A percentile compares a stretch with the other conserved stretches of the same genome.
phyloP scores from a whole-genome alignment of 108 stramenopile species.

The Nannochloropsis granulata region DNA sequence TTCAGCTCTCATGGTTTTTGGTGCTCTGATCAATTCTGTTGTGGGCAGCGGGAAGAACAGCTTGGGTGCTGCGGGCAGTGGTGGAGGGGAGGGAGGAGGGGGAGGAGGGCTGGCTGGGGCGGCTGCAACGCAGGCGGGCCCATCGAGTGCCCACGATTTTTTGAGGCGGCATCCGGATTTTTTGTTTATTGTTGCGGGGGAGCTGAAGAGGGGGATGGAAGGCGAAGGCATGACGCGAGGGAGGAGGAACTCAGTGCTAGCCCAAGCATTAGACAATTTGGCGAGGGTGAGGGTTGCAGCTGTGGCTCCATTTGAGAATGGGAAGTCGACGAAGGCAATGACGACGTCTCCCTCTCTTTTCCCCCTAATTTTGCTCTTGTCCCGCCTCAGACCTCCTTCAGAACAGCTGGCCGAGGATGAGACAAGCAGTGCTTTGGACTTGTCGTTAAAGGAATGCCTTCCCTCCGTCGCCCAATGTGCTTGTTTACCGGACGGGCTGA shows the following conservation, averaged over 20 bases:
- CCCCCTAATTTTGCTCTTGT: neutral
- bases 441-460: neutral
- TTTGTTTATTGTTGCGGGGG: neutral
- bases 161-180: neutral
- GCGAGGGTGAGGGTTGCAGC: neutral
- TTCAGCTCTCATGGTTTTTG: neutral
- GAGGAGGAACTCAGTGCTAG: neutral
- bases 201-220: neutral
- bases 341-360: neutral
- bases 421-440: neutral
- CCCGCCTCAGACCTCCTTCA: neutral
- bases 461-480: neutral
- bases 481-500: neutral
- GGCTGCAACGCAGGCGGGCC: neutral
- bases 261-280: neutral
- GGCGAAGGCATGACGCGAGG: neutral
- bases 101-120: neutral
- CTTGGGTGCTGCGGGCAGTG: neutral
- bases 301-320: neutral
- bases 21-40: neutral
- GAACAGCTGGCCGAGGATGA: neutral
- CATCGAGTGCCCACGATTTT: neutral
- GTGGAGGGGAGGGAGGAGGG: neutral
- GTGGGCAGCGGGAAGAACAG: neutral
- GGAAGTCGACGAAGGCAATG: neutral